phyloP scores from a whole-genome alignment of 257 asterid genomes.

The Nicotiana obtusifolia region DNA sequence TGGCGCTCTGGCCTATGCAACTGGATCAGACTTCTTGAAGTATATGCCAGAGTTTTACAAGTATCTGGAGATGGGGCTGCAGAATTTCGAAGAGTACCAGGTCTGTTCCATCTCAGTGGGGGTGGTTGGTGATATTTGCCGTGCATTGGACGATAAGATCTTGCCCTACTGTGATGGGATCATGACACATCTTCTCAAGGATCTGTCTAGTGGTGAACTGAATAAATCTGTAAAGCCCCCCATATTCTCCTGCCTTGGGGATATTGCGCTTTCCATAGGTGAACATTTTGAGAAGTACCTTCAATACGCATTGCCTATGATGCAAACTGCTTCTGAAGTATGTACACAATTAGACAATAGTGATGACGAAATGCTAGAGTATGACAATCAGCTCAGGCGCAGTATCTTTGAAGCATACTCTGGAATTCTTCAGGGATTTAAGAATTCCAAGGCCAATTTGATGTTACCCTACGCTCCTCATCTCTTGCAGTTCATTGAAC shows the following conservation, averaged over 20 bases:
- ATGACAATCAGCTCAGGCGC: slow-evolving; percentile 64
- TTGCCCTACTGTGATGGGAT: slow-evolving; percentile 75
- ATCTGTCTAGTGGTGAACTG: slow-evolving; percentile 61
- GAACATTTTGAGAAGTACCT: slow-evolving; percentile 65
- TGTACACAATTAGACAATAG: slow-evolving; percentile 51
- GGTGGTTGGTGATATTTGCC: slow-evolving; percentile 79
- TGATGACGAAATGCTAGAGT: slow-evolving; percentile 77
- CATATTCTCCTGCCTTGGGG: slow-evolving; percentile 79
- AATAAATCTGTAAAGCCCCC: slow-evolving; percentile 86
- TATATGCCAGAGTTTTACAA: slow-evolving; percentile 72
- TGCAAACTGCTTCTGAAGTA: slow-evolving; percentile 68
- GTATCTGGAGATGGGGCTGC: slow-evolving; percentile 79
- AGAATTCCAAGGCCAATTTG: slow-evolving; percentile 56
- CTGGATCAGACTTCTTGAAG: slow-evolving; percentile 58
- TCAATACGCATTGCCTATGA: slow-evolving; percentile 61
- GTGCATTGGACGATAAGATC: slow-evolving; percentile 72
- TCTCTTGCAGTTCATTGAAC: slow-evolving; percentile 58
- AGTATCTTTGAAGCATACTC: slow-evolving; percentile 86
- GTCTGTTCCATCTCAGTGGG: slow-evolving; percentile 88
- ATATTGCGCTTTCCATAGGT: slow-evolving; percentile 85
- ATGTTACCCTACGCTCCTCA: slow-evolving; percentile 77
- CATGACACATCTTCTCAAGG: slow-evolving; percentile 67
- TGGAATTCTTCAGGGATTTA: slow-evolving; percentile 80
- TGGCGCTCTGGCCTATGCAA: slow-evolving; percentile 78
- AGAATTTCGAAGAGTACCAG: slow-evolving; percentile 80